Conservation (phyloP, 352 stramenopile species). For the Phytophthora quininea region DNA sequence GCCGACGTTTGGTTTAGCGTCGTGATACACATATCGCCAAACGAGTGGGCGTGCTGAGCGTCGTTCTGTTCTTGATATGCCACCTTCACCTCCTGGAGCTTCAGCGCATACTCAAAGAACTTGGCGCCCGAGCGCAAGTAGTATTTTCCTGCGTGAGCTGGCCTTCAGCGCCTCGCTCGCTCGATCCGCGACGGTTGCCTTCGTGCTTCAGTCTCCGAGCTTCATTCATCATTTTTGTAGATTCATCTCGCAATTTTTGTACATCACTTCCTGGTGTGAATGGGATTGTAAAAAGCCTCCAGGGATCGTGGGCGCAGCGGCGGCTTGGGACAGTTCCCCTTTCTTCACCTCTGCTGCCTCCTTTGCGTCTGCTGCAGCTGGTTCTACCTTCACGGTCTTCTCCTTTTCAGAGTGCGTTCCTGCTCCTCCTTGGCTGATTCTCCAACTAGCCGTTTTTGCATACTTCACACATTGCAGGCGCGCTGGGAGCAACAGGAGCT, state of each 20-base stretch:
- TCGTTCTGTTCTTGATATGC: constrained; percentile 78
- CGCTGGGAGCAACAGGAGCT: constrained; percentile 32
- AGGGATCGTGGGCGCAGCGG: constrained; percentile 4
- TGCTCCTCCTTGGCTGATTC: constrained; percentile 36
- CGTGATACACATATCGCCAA: constrained; percentile 66
- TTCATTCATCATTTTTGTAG: constrained; percentile 63
- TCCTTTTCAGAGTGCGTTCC: constrained; percentile 33
- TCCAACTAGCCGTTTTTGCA: constrained; percentile 68
- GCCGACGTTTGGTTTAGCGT: constrained; percentile 80
- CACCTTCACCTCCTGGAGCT: constrained; percentile 81
- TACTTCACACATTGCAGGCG: constrained; percentile 52
- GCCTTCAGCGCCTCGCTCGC: constrained; percentile 43
- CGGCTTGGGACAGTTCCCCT: constrained; percentile 21
- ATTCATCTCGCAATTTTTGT: constrained; percentile 56
- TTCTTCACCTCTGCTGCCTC: constrained; percentile 38
- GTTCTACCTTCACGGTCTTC: constrained; percentile 44
- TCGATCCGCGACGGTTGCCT: constrained; percentile 63
- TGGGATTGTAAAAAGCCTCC: constrained; percentile 57
- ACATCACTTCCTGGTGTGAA: constrained; percentile 49
- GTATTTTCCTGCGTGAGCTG: constrained; percentile 72
- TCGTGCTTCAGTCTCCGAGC: constrained; percentile 83
- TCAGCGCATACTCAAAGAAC: constrained; percentile 85
- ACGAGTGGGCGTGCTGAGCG: constrained; percentile 59
- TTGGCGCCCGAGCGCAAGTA: constrained; percentile 82
- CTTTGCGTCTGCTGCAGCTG: constrained; percentile 24